Percentiles rank a stretch among this genome's conserved stretches.
These are phyloP conservation scores for Orobanche coerulescens DNA, from an alignment of 257 asterid species.

Conservation along the genomic window DNA sequence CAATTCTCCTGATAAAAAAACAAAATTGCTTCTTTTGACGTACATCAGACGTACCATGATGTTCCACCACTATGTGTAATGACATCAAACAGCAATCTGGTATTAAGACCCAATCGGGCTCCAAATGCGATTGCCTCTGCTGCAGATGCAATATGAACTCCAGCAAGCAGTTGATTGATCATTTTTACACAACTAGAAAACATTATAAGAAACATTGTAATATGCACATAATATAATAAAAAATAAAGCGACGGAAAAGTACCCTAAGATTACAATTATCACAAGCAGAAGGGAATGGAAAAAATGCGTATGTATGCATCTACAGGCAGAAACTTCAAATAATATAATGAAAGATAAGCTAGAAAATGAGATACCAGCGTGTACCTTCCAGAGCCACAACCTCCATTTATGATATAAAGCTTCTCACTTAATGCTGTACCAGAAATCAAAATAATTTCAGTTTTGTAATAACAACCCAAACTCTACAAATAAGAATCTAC, in stretches of 20 bases:
- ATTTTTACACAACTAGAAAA: constrained; percentile 74
- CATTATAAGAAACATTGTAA: constrained; percentile 2
- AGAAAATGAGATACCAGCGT: constrained; percentile 15
- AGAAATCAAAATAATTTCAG: constrained; percentile 22
- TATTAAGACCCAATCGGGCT: constrained; percentile 82
- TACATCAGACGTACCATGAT: constrained; percentile 58
- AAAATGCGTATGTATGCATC: not conserved
- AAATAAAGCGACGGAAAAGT: not conserved
- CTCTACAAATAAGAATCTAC: constrained; percentile 11
- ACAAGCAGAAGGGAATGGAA: constrained; percentile 3
- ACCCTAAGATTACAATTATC: not conserved
- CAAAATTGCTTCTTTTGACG: constrained; percentile 6
- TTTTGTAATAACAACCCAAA: constrained; percentile 11
- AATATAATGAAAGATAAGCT: not conserved
- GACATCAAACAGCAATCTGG: constrained; percentile 72
- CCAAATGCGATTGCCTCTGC: constrained; percentile 97
- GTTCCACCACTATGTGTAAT: constrained; percentile 70
- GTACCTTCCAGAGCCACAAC: constrained; percentile 97
- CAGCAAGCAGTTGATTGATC: constrained; percentile 98
- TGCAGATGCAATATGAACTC: constrained; percentile 96
- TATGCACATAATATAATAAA: not conserved
- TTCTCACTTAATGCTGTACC: constrained; percentile 84
- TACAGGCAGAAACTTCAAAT: not conserved
- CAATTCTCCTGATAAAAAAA: constrained; percentile 14
- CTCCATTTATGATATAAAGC: constrained; percentile 87